Evolutionary conservation across 2,329 filamentous ascomycete genomes (phyloP).

Genomic region (Cercospora sp.): DNA sequence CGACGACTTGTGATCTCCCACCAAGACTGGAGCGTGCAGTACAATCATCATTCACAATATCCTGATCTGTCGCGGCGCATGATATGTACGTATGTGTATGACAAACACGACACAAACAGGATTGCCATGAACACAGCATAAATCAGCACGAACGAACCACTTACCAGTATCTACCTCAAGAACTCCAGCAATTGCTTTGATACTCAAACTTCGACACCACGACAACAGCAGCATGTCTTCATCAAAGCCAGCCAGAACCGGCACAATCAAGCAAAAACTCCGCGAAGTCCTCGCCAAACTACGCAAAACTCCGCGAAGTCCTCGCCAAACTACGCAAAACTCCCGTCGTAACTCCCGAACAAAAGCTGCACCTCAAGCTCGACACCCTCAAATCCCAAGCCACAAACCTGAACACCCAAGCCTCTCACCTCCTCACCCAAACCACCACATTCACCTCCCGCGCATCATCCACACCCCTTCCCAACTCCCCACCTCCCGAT

Average conservation of each 20-base stretch:
- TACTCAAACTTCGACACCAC: background rate
- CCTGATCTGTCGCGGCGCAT: background rate
- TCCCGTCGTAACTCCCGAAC: conserved; percentile 12
- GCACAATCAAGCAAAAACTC: conserved; percentile 3
- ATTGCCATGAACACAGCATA: background rate
- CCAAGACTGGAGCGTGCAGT: background rate
- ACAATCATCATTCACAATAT: background rate
- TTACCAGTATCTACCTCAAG: background rate
- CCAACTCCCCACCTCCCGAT: conserved; percentile 10
- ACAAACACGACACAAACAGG: background rate
- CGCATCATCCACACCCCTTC: conserved; percentile 8
- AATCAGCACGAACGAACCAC: background rate
- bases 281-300: conserved; percentile 9
- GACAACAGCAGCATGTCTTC: background rate
- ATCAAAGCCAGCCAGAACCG: background rate
- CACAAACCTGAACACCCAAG: conserved; percentile 6
- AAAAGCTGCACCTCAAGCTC: conserved; percentile 15
- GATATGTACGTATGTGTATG: background rate
- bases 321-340: conserved; percentile 13
- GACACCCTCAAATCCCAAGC: conserved; percentile 16
- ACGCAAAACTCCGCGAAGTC: conserved; percentile 5
- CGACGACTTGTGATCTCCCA: too few species aligned
- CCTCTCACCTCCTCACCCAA: conserved; percentile 8
- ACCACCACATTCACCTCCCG: conserved; percentile 8
- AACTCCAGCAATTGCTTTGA: background rate